Percentiles rank a stretch among this genome's conserved stretches.
Evolutionary conservation across 805 yeast species (phyloP).

Genomic region (Saturnispora dispora): DNA sequence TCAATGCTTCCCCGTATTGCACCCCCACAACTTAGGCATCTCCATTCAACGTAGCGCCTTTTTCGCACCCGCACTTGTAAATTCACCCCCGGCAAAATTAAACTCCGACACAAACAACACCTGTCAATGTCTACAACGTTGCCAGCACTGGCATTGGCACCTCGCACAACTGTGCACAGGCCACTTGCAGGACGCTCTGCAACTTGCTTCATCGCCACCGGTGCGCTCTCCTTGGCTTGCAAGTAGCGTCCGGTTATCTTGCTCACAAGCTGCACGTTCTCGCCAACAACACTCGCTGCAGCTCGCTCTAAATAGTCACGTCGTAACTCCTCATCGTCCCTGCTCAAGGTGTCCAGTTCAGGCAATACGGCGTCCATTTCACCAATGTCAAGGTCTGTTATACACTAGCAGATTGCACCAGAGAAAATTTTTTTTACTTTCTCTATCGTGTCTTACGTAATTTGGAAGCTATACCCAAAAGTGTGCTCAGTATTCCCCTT

Average conservation of each 20-base stretch:
- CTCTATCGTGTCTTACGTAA: neutral
- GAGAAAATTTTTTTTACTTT: neutral
- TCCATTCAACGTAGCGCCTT: conserved; percentile 4
- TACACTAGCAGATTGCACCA: no score
- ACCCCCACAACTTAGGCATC: conserved; percentile 1
- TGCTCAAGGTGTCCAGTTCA: no score
- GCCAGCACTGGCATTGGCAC: neutral
- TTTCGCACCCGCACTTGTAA: conserved; percentile 10
- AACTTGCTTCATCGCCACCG: neutral
- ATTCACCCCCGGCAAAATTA: conserved; percentile 13
- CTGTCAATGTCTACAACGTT: conserved; percentile 1
- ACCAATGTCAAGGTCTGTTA: no score
- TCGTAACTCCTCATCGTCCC: neutral
- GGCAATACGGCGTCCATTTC: neutral
- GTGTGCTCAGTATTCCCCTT: neutral
- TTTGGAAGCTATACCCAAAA: neutral
- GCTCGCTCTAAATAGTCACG: conserved; percentile 3
- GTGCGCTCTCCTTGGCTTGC: neutral
- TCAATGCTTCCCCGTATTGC: conserved; percentile 4
- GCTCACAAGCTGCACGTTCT: neutral
- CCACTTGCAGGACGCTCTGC: neutral
- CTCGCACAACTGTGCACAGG: neutral
- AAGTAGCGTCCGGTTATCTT: conserved; percentile 1
- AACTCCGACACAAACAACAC: conserved; percentile 8
- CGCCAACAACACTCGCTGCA: neutral